phyloP scores from a whole-genome alignment of 2,329 filamentous ascomycete genomes.

The Knufia fluminis region DNA sequence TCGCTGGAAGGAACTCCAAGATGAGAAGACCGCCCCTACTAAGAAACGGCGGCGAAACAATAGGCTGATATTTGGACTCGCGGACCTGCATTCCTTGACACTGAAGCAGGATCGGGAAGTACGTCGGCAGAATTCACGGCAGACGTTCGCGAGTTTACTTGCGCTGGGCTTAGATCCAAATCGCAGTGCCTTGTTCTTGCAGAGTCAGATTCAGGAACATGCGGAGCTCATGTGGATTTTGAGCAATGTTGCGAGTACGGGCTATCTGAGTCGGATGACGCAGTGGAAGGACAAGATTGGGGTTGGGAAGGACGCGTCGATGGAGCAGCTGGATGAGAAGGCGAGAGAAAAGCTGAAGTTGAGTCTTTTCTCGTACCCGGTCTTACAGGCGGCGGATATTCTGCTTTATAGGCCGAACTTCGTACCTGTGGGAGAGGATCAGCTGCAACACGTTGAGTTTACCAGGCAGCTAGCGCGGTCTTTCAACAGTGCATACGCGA shows the following conservation, averaged over 20 bases:
- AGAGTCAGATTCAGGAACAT: constrained; percentile 69
- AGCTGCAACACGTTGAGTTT: constrained; percentile 89
- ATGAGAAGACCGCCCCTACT: constrained; percentile 48
- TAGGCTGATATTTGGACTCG: constrained; percentile 69
- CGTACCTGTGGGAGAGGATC: constrained; percentile 94
- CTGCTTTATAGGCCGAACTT: constrained; percentile 61
- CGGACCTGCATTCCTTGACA: constrained; percentile 91
- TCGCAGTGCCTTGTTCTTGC: constrained; percentile 71
- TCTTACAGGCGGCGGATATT: constrained; percentile 90
- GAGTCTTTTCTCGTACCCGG: constrained; percentile 89
- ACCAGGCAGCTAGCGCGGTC: constrained; percentile 73
- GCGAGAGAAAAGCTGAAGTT: constrained; percentile 57
- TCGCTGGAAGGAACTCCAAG: constrained; percentile 76
- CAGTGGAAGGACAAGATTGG: constrained; percentile 73
- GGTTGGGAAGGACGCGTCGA: constrained; percentile 44
- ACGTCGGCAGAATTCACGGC: constrained; percentile 56
- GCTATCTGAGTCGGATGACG: constrained; percentile 95
- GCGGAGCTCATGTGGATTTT: constrained; percentile 95
- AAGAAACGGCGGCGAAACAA: constrained; percentile 5
- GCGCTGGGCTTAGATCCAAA: constrained; percentile 75
- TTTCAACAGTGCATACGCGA: constrained; percentile 66
- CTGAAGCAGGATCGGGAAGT: constrained; percentile 55
- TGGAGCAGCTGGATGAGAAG: constrained; percentile 46
- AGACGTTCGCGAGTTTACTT: constrained; percentile 70
- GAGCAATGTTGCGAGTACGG: constrained; percentile 81